A percentile compares a stretch with the other conserved stretches of the same genome.
These are phyloP conservation scores for Astrothelium subdiscretum DNA, from an alignment of 495 filamentous ascomycete species.

Conservation along the genomic window DNA sequence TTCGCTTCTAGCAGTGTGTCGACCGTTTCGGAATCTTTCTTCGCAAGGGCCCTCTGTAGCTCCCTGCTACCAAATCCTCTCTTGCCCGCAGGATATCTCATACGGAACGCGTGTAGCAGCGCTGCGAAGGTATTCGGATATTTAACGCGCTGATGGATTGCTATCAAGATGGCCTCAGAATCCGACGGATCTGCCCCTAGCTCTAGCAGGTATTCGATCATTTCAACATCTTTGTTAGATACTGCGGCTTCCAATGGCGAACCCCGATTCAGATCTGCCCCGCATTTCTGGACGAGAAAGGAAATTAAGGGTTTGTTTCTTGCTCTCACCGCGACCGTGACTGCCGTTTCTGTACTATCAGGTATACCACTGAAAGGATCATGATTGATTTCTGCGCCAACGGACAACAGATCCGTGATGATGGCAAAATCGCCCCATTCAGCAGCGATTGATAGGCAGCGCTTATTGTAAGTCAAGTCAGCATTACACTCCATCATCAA, in stretches of 20 bases:
- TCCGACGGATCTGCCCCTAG: not conserved
- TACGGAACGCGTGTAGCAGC: not conserved
- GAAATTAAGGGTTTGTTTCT: not conserved
- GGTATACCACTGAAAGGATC: no score
- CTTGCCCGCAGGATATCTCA: not conserved
- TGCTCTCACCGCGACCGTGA: not conserved
- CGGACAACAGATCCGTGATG: not conserved
- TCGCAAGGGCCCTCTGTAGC: not conserved
- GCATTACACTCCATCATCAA: no score
- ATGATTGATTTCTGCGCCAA: not conserved
- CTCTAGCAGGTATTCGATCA: not conserved
- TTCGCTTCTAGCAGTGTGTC: not conserved
- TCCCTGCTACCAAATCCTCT: not conserved
- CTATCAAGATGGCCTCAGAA: not conserved
- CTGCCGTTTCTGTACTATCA: no score
- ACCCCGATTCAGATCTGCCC: not conserved
- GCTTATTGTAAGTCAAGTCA: no score
- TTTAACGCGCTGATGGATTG: not conserved
- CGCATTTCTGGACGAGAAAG: not conserved
- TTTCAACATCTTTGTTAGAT: not conserved
- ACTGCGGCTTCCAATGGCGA: not conserved
- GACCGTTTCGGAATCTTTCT: not conserved
- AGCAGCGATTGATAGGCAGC: no score
- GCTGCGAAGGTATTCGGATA: no score
- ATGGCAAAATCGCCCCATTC: not conserved